phyloP scores from a whole-genome alignment of 306 rosid genomes.

The Ziziphus jujuba region DNA sequence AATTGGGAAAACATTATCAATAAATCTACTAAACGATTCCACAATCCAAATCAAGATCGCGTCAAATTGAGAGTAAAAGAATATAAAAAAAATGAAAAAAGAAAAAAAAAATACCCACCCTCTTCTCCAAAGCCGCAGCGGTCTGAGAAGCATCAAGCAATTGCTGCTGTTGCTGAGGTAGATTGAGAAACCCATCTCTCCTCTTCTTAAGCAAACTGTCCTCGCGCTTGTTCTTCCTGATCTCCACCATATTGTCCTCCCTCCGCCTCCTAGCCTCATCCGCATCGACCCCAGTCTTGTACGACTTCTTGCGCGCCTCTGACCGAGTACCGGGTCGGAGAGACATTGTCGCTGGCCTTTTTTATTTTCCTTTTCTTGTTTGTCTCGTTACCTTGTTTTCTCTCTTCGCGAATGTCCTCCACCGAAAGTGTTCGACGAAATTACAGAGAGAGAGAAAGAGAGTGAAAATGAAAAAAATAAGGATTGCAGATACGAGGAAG shows the following conservation, averaged over 20 bases:
- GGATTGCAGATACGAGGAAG: neutral
- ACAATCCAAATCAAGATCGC: neutral
- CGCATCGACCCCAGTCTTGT: slow-evolving; percentile 65
- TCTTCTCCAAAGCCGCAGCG: slow-evolving; percentile 37
- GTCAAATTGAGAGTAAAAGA: neutral
- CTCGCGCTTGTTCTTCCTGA: slow-evolving; percentile 70
- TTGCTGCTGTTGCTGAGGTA: slow-evolving; percentile 40
- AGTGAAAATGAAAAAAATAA: neutral
- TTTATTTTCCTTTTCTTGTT: neutral
- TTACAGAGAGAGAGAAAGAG: slow-evolving; percentile 8
- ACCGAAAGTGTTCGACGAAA: slow-evolving; percentile 27
- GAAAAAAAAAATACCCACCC: slow-evolving; percentile 17
- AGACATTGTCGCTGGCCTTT: slow-evolving; percentile 39
- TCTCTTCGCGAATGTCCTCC: neutral
- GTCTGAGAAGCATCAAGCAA: slow-evolving; percentile 39
- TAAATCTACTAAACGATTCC: no score
- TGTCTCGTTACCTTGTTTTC: neutral
- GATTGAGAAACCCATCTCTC: slow-evolving; percentile 49
- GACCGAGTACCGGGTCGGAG: slow-evolving; percentile 53
- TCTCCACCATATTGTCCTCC: slow-evolving; percentile 60
- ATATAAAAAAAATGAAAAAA: no score
- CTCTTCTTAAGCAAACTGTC: slow-evolving; percentile 61
- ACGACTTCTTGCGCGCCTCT: slow-evolving; percentile 57
- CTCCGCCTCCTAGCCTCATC: slow-evolving; percentile 63
- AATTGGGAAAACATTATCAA: no score